Evolutionary conservation across 345 rosid genomes (phyloP), one percentile per base, ranked within the genome.

Genomic region (Physaria fendleri): DNA sequence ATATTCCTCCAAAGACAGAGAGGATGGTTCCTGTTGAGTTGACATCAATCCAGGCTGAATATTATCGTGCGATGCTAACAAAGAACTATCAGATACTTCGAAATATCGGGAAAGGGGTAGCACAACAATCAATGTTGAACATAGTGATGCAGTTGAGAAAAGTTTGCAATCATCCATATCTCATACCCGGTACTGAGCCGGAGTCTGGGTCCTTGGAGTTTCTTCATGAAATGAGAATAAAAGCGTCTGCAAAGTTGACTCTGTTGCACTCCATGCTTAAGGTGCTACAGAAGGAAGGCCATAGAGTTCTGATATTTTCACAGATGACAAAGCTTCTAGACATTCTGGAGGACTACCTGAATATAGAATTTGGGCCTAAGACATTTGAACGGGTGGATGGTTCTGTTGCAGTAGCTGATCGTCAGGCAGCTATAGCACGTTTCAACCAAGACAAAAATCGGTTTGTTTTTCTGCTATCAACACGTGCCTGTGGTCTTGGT

Each of bases 251-350:
- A 27, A 94, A 94, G 82, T 74, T 94, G 74, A 84, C 93, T 71
- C 77, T 94, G 55, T 71, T 94, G 82, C 99, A 94, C 78, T 82
- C 95, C 37, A 94, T 94, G 96, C 96, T 94, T 29, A 90, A 85
- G 81, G 65, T 74, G 49, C 71, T 94, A 34, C 71, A 80, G 25
- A 90, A 84, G 80, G 99, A 90, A 68, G 97, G 95, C 34, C 99
- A 94, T 68, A 85, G 99, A 63, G 95, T 94, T 62, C 89, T 94
- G 62, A 81, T 94, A 67, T 94, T 94, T 75, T 94, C 99, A 50
- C 99, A 94, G 83, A 94, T 94, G 99, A 94, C 99, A 37, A 94
- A 87, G 79, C 99, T 94, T 80, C 90, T 94, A 62, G 99, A 94
- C 77, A 85, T 94, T 57, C 93, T 94, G 64, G 99, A 94, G 82